Evolutionary conservation across 2,329 filamentous ascomycete genomes (phyloP).

Genomic region (Colletotrichum sp.): DNA sequence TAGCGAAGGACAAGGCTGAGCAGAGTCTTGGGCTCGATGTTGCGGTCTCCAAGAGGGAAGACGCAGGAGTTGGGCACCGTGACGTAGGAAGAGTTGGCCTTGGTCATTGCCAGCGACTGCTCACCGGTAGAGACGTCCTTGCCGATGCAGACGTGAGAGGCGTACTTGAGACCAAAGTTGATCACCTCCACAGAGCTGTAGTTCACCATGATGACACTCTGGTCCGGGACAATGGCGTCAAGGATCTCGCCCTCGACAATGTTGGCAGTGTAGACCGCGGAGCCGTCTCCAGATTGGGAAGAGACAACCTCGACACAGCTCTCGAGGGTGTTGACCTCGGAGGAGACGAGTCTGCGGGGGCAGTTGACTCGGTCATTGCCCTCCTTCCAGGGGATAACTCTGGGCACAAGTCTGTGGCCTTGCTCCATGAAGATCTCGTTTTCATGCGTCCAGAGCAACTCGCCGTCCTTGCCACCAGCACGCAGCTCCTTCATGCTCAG

Average conservation of each 20-base stretch:
- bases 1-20: slow-evolving; percentile 28
- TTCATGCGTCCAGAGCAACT: slow-evolving; percentile 17
- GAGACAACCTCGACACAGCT: slow-evolving; percentile 31
- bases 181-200: slow-evolving; percentile 40
- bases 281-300: slow-evolving; percentile 8
- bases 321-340: slow-evolving; percentile 35
- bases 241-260: slow-evolving; percentile 18
- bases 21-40: slow-evolving; percentile 23
- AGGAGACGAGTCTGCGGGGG: slow-evolving; percentile 36
- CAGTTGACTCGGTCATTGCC: slow-evolving; percentile 44
- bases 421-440: slow-evolving; percentile 36
- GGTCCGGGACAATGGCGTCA: background rate
- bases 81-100: slow-evolving; percentile 38
- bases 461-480: background rate
- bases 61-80: slow-evolving; percentile 24
- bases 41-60: slow-evolving; percentile 10
- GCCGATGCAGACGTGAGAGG: slow-evolving; percentile 37
- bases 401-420: slow-evolving; percentile 38
- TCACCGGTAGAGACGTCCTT: slow-evolving; percentile 27
- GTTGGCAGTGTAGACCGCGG: slow-evolving; percentile 24
- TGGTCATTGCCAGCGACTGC: slow-evolving; percentile 31
- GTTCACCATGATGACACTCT: slow-evolving; percentile 32
- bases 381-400: slow-evolving; percentile 41
- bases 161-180: slow-evolving; percentile 24
- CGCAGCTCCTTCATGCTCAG: slow-evolving; percentile 2